Percentiles rank a stretch among this genome's conserved stretches.
Conservation (phyloP, 208 protist species). For the Acanthamoeba royreba region DNA sequence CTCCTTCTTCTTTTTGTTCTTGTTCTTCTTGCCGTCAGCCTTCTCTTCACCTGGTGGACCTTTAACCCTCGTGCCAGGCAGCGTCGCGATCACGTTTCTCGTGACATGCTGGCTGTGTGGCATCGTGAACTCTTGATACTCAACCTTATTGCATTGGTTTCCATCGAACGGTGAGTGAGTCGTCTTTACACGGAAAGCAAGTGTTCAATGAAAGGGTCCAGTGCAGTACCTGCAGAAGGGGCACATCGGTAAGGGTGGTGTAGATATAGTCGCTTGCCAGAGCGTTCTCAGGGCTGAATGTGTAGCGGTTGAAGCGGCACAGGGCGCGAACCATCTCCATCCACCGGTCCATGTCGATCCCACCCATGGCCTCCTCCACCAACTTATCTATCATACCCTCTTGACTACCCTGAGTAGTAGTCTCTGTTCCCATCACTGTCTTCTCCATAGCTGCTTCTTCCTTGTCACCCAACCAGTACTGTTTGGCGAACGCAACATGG, state of each 20-base stretch:
- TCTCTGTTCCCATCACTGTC: too few relatives aligned
- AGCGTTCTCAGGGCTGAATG: not conserved
- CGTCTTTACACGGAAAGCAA: not conserved
- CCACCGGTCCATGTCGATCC: not conserved
- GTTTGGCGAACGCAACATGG: too few relatives aligned
- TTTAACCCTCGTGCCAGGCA: not conserved
- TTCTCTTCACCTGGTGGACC: not conserved
- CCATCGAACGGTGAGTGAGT: not conserved
- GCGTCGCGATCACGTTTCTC: not conserved
- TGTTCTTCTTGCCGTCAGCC: not conserved
- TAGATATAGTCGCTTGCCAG: not conserved
- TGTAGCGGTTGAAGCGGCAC: not conserved
- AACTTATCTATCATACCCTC: not conserved
- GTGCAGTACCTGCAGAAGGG: not conserved
- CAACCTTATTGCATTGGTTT: not conserved
- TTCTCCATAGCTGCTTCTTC: not conserved
- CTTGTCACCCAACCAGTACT: too few relatives aligned
- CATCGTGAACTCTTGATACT: not conserved
- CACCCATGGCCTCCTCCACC: not conserved
- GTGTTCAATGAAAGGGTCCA: not conserved
- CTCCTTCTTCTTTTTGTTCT: too few relatives aligned
- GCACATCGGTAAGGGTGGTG: not conserved
- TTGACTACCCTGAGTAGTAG: not conserved
- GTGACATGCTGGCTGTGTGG: not conserved
- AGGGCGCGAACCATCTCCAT: not conserved